These are phyloP conservation scores for Celoporthe dispersa DNA, from an alignment of 2,329 filamentous ascomycete species.

Conservation along the genomic window DNA sequence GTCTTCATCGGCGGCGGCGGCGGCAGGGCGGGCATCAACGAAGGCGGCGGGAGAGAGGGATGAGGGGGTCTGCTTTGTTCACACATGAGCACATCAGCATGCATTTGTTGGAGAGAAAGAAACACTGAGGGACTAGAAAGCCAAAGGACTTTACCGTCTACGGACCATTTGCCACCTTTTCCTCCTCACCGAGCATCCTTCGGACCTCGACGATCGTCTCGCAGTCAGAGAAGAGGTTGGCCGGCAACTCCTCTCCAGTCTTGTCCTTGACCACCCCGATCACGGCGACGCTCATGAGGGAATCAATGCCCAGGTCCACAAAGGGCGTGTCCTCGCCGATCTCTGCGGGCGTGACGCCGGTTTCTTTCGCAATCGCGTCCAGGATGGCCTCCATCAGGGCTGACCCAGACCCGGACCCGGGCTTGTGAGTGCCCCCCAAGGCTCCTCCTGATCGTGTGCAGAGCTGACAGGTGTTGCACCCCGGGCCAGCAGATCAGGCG, in stretches of 20 bases:
- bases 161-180: background rate
- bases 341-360: slow-evolving; percentile 31
- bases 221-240: slow-evolving; percentile 7
- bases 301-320: slow-evolving; percentile 33
- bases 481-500: background rate
- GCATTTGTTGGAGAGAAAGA: background rate
- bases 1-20: background rate
- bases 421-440: background rate
- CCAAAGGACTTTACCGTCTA: slow-evolving; percentile 1
- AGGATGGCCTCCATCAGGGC: background rate
- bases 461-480: background rate
- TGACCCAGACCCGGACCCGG: background rate
- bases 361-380: slow-evolving; percentile 12
- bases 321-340: slow-evolving; percentile 35
- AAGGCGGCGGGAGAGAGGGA: background rate
- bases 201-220: slow-evolving; percentile 4
- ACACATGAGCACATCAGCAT: background rate
- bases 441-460: background rate
- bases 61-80: background rate
- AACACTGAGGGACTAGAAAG: background rate
- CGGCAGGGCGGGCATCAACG: background rate
- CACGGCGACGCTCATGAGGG: slow-evolving; percentile 34
- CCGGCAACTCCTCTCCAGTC: slow-evolving; percentile 11
- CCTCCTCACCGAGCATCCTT: background rate
- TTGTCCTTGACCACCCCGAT: slow-evolving; percentile 14